These are phyloP conservation scores for Phaeophleospora eucalypticola DNA, from an alignment of 2,329 filamentous ascomycete species.

Conservation along the genomic window DNA sequence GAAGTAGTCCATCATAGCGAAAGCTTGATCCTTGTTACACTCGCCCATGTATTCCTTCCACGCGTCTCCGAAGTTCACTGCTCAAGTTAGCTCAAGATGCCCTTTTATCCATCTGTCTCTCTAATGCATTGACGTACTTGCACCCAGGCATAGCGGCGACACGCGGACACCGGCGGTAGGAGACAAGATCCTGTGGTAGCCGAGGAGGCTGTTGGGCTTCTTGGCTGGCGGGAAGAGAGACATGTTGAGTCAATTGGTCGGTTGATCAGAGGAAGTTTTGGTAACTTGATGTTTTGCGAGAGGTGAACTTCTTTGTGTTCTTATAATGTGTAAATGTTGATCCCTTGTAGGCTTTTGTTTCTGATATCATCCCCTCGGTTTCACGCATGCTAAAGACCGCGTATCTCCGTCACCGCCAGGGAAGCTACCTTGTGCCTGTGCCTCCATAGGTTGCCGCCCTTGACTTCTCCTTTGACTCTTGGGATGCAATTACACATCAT, in stretches of 20 bases:
- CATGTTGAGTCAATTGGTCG: too few relatives aligned
- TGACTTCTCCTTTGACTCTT: too few relatives aligned
- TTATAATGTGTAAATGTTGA: not conserved
- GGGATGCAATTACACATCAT: not conserved
- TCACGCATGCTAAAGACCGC: not conserved
- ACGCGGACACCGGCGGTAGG: conserved; percentile 50
- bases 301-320: not conserved
- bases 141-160: conserved; percentile 51
- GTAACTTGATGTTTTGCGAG: too few relatives aligned
- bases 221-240: conserved; percentile 10
- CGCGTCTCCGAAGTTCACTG: conserved; percentile 51
- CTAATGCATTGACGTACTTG: too few relatives aligned
- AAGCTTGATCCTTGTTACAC: conserved; percentile 29
- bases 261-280: too few relatives aligned
- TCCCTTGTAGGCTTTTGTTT: not conserved
- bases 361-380: not conserved
- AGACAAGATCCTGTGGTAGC: conserved; percentile 47
- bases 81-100: too few relatives aligned
- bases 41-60: conserved; percentile 37
- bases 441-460: too few relatives aligned
- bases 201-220: conserved; percentile 5
- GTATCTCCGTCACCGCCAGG: not conserved
- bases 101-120: not conserved
- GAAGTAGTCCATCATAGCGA: conserved; percentile 34
- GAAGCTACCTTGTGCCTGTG: not conserved